Evolutionary conservation across 805 yeast genomes (phyloP).

Genomic region (Ogataea zsoltii): DNA sequence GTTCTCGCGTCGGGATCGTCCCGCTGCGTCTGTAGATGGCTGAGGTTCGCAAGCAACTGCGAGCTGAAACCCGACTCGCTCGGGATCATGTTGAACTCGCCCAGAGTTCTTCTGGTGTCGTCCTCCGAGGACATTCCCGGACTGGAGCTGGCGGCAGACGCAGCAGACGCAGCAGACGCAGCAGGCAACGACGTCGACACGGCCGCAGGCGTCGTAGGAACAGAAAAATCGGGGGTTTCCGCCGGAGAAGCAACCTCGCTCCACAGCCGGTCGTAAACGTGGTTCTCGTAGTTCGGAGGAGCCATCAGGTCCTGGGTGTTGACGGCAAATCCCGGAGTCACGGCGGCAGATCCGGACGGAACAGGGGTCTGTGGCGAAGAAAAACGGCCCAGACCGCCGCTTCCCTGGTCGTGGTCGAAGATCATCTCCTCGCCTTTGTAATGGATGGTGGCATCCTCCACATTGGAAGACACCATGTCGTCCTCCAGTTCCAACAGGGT

Average conservation of each 20-base stretch:
- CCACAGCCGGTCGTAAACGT: constrained; percentile 80
- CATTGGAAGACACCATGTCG: constrained; percentile 17
- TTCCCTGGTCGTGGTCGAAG: constrained; percentile 24
- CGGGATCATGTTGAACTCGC: constrained; percentile 29
- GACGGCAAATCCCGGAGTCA: constrained; percentile 1
- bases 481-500: constrained; percentile 31
- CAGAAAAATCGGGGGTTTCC: constrained; percentile 47
- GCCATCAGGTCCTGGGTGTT: constrained; percentile 56
- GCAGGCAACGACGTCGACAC: constrained; percentile 1
- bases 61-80: constrained; percentile 25
- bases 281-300: constrained; percentile 83
- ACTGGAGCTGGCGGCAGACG: not conserved
- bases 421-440: constrained; percentile 30
- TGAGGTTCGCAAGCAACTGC: constrained; percentile 51
- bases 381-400: not conserved
- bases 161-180: not conserved
- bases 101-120: constrained; percentile 13
- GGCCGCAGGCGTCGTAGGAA: constrained; percentile 26
- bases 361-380: constrained; percentile 11
- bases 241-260: constrained; percentile 54
- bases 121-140: constrained; percentile 1
- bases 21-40: constrained; percentile 51
- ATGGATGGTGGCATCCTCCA: constrained; percentile 31
- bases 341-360: constrained; percentile 10
- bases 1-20: constrained; percentile 38